Percentiles rank a stretch among this genome's conserved stretches.
Evolutionary conservation across 176 grass and related monocot genomes (phyloP).

Genomic region (Oryza meridionalis): DNA sequence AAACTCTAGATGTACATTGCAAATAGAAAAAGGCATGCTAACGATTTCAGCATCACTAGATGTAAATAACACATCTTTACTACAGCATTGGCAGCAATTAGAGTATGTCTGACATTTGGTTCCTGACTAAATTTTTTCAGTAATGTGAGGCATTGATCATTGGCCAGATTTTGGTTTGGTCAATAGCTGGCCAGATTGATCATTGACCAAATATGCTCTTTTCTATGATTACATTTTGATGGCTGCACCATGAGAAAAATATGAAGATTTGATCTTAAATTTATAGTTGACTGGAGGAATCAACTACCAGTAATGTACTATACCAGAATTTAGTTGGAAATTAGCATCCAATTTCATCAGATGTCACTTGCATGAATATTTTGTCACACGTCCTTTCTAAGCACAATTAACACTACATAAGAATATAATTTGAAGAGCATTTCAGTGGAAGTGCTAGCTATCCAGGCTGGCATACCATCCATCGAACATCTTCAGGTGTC

Average conservation of each 20-base stretch:
- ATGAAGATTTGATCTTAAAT: slow-evolving; percentile 12
- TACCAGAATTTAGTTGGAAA: slow-evolving; percentile 4
- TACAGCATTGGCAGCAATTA: background rate
- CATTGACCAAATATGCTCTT: background rate
- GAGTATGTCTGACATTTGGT: background rate
- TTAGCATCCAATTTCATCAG: slow-evolving; percentile 5
- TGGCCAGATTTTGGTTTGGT: background rate
- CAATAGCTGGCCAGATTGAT: background rate
- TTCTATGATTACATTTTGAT: background rate
- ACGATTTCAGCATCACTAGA: background rate
- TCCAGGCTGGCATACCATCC: slow-evolving; percentile 73
- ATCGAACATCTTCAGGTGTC: slow-evolving; percentile 89
- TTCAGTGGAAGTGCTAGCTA: slow-evolving; percentile 20
- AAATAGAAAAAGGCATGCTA: slow-evolving; percentile 15
- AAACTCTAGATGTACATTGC: slow-evolving; percentile 11
- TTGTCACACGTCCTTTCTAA: background rate
- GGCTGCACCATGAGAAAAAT: background rate
- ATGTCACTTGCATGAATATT: slow-evolving; percentile 8
- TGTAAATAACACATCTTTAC: background rate
- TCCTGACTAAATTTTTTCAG: background rate
- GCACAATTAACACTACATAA: background rate
- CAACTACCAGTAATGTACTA: background rate
- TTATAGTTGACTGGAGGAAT: slow-evolving; percentile 25
- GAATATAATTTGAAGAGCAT: slow-evolving; percentile 32
- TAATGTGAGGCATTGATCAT: background rate